A percentile compares a stretch with the other conserved stretches of the same genome.
These are phyloP conservation scores for Ceratobasidium sp. DNA, from an alignment of 1,284 basidiomycete genomes.

Conservation along the genomic window DNA sequence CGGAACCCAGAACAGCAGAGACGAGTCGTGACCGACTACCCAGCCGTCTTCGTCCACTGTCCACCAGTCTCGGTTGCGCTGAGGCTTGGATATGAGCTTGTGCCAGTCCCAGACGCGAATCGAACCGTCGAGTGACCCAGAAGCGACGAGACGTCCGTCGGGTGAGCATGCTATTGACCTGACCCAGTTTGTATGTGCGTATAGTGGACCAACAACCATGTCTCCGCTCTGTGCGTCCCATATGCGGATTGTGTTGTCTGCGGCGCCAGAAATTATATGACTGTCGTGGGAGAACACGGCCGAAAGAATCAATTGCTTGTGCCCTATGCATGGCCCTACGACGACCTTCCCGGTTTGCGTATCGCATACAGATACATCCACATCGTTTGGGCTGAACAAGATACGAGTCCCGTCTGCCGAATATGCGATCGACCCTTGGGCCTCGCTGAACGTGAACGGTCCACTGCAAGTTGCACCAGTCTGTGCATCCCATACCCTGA, in stretches of 20 bases:
- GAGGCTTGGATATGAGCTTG: no score
- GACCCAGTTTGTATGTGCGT: not conserved
- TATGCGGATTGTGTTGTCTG: not conserved
- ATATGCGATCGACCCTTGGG: not conserved
- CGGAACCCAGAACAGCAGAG: not conserved
- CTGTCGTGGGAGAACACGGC: constrained; percentile 27
- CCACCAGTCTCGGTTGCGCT: not conserved
- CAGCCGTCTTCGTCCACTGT: constrained; percentile 8
- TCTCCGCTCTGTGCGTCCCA: not conserved
- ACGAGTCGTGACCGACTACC: not conserved
- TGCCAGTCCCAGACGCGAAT: constrained; percentile 38
- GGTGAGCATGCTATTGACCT: constrained; percentile 32
- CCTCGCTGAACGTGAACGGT: not conserved
- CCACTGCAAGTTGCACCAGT: constrained; percentile 43
- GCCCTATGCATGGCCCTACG: not conserved
- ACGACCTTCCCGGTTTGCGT: not conserved
- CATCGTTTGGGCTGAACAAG: not conserved
- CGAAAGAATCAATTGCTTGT: constrained; percentile 1
- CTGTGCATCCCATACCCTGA: constrained; percentile 54
- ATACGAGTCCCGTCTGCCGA: not conserved
- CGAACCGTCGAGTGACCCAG: constrained; percentile 35
- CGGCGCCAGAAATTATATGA: constrained; percentile 17
- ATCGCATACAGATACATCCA: not conserved
- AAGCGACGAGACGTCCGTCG: not conserved
- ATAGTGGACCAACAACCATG: not conserved